phyloP scores from a whole-genome alignment of 2,329 filamentous ascomycete species.

The Colletotrichum scovillei region DNA sequence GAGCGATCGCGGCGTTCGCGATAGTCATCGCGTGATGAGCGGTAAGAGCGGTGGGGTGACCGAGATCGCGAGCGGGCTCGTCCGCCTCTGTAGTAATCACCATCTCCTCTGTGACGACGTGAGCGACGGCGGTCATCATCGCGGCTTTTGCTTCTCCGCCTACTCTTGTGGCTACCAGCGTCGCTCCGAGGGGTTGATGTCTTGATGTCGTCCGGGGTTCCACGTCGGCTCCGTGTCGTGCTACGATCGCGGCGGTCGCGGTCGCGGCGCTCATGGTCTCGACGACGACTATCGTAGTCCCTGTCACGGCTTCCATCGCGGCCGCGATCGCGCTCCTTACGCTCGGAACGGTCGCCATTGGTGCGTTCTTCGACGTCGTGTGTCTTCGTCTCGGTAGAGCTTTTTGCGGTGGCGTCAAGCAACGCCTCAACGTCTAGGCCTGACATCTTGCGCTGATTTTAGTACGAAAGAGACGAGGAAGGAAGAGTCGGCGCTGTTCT shows the following conservation, averaged over 20 bases:
- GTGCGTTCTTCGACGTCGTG: constrained; percentile 68
- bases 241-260: constrained; percentile 68
- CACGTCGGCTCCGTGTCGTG: constrained; percentile 55
- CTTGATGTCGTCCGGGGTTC: constrained; percentile 67
- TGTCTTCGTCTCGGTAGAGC: constrained; percentile 59
- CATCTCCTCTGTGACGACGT: constrained; percentile 75
- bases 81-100: constrained; percentile 73
- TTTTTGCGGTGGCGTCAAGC: constrained; percentile 84
- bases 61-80: constrained; percentile 72
- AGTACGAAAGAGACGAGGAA: not conserved
- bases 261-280: constrained; percentile 61
- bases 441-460: constrained; percentile 52
- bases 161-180: constrained; percentile 83
- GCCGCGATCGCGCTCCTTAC: constrained; percentile 63
- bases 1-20: constrained; percentile 66
- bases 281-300: constrained; percentile 59
- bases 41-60: constrained; percentile 73
- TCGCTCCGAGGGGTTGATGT: constrained; percentile 79
- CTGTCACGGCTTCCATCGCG: constrained; percentile 60
- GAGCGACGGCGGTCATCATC: constrained; percentile 80
- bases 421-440: constrained; percentile 86
- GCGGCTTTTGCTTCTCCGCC: constrained; percentile 82
- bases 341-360: constrained; percentile 59
- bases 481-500: not conserved
- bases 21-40: constrained; percentile 62